phyloP scores from a whole-genome alignment of 257 asterid genomes.

The Linderniella brevidens region DNA sequence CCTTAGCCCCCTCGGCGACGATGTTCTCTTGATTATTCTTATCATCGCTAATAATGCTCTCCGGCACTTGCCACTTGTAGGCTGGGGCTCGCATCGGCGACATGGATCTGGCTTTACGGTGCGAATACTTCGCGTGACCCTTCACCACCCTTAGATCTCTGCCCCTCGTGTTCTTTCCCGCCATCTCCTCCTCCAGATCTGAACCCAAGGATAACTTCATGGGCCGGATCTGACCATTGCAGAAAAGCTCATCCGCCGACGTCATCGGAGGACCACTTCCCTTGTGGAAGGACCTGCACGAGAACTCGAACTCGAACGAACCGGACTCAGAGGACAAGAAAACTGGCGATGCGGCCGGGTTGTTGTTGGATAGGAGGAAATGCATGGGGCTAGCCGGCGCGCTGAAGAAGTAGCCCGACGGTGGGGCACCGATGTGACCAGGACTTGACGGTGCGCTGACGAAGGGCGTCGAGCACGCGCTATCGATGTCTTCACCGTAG shows the following conservation, averaged over 20 bases:
- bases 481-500: constrained; percentile 37
- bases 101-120: too few species aligned
- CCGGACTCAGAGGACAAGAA: constrained; percentile 3
- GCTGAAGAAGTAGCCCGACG: constrained; percentile 56
- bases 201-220: constrained; percentile 64
- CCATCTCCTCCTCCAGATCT: constrained; percentile 35
- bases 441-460: constrained; percentile 94
- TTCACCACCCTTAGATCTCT: constrained; percentile 25
- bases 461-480: constrained; percentile 82
- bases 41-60: too few species aligned
- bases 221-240: constrained; percentile 91
- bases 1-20: constrained; percentile 2
- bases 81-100: too few species aligned
- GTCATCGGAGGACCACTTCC: constrained; percentile 36
- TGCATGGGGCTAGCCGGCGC: constrained; percentile 94
- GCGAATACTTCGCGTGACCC: constrained; percentile 32
- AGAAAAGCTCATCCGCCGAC: constrained; percentile 79
- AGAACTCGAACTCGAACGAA: constrained; percentile 54
- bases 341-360: constrained; percentile 14
- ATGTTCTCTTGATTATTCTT: not conserved
- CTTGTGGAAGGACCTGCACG: constrained; percentile 22
- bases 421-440: constrained; percentile 28
- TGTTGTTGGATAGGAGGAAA: constrained; percentile 27
- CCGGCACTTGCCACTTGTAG: too few species aligned
- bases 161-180: too few species aligned